phyloP scores from a whole-genome alignment of 805 yeast species.

The Teunomyces pallodes region DNA sequence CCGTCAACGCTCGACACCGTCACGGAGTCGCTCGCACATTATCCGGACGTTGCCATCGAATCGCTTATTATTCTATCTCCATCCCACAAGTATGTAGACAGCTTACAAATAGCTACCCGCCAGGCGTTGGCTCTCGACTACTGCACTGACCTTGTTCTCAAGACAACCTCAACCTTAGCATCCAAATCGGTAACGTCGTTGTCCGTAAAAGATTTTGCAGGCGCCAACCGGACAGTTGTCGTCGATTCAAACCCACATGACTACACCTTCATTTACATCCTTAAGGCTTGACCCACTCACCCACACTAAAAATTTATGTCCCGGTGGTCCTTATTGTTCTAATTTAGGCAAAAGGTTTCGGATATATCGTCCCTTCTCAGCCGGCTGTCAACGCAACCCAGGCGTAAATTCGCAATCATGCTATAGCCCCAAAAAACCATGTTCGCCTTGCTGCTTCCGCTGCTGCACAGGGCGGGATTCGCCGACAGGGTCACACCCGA shows the following conservation, averaged over 20 bases:
- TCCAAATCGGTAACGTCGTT: neutral
- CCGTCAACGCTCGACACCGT: conserved; percentile 1
- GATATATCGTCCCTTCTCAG: neutral
- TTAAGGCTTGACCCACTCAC: neutral
- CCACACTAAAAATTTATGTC: too few species aligned
- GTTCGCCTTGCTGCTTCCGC: too few species aligned
- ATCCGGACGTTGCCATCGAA: neutral
- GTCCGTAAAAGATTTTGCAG: neutral
- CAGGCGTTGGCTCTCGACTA: neutral
- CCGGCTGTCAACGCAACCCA: neutral
- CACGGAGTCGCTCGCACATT: neutral
- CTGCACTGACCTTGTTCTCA: neutral
- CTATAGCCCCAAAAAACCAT: too few species aligned
- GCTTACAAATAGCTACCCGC: neutral
- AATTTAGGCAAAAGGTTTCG: neutral
- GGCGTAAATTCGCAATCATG: neutral
- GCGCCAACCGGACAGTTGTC: neutral
- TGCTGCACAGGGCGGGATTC: too few species aligned
- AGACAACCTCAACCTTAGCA: neutral
- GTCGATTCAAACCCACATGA: neutral
- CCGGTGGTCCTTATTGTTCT: too few species aligned
- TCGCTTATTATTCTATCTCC: conserved; percentile 2
- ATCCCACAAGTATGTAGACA: neutral
- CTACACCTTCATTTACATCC: conserved; percentile 2
- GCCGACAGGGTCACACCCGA: too few species aligned